Percentiles rank a stretch among this genome's conserved stretches.
These are phyloP conservation scores for Porphyrellus cyaneotinctus DNA, from an alignment of 768 basidiomycete genomes.

Conservation along the genomic window DNA sequence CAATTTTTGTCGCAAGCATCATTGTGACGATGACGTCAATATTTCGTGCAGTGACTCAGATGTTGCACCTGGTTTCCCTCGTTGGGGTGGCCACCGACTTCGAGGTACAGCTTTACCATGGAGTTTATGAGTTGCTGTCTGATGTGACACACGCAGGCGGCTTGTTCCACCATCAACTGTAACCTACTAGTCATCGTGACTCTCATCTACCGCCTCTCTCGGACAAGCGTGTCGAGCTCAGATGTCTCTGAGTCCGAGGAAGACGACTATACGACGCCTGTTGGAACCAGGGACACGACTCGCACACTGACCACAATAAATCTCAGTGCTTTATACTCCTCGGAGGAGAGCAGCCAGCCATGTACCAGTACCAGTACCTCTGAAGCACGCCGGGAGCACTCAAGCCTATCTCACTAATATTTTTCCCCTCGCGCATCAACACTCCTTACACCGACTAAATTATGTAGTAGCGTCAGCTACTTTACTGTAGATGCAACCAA, in stretches of 20 bases:
- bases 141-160: constrained; percentile 8
- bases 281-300: neutral
- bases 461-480: too few relatives aligned
- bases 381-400: neutral
- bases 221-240: neutral
- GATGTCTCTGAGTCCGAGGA: neutral
- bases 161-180: constrained; percentile 16
- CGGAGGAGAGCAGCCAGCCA: neutral
- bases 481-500: neutral
- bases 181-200: constrained; percentile 21
- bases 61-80: constrained; percentile 4
- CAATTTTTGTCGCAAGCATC: constrained; percentile 12
- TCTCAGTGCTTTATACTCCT: neutral
- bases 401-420: neutral
- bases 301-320: constrained; percentile 14
- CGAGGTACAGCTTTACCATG: constrained; percentile 8
- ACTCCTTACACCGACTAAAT: too few relatives aligned
- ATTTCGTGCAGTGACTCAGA: constrained; percentile 14
- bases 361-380: neutral
- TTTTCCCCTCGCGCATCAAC: neutral
- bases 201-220: constrained; percentile 13
- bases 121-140: neutral
- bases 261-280: constrained; percentile 11
- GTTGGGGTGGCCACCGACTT: constrained; percentile 10
- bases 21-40: constrained; percentile 9